Base-by-base conservation (phyloP, 2,329 filamentous ascomycete genomes). In the Fusarium sp. region DNA sequence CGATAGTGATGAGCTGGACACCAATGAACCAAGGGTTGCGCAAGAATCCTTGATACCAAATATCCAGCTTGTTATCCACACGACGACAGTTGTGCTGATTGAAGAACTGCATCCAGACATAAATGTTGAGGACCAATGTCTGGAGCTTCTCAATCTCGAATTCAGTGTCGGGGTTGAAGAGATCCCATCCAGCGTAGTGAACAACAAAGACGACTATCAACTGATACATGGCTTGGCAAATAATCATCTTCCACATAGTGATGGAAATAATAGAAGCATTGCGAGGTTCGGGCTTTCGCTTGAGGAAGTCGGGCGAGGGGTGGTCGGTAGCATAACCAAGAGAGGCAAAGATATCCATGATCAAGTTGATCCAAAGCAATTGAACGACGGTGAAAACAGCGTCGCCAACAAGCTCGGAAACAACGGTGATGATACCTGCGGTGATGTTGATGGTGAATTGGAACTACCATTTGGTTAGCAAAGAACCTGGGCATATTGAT, bases 31-130 rank as follows among this genome's bases (percentile, higher is more conserved):
- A 95, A 70, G 88, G 91, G 78, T 96, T 97, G 62, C 87, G 87
- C 23, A 88, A 84, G 49, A 96, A 88, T 32, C 92, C 92, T 79
- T 96, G 93, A 71, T 95, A 94, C 76, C 82, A 83, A 62, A 96
- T 92, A 79, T 96, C 95, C 82, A 95, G 90, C 68, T 90, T 91
- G 81, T 96, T 96, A 80, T 96, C 94, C 13, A 96, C 89, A 18
- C 93, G 90, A 42, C 94, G 91, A 81, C 94, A 95, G 85, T 80
- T 95, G 83, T 94, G 89, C 75, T 94, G 90, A 77, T 96, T 96
- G 86, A 96, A 96, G 72, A 96, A 94, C 74, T 96, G 93, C 92
- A 96, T 94, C 92, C 93, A 95, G 49, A 95, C 92, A 75, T 95
- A 96, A 0, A 92, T 93, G 82, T 96, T 96, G 86, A 96, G 95